Conservation (phyloP, 2,329 filamentous ascomycete genomes). For the Didymella keratinophila region DNA sequence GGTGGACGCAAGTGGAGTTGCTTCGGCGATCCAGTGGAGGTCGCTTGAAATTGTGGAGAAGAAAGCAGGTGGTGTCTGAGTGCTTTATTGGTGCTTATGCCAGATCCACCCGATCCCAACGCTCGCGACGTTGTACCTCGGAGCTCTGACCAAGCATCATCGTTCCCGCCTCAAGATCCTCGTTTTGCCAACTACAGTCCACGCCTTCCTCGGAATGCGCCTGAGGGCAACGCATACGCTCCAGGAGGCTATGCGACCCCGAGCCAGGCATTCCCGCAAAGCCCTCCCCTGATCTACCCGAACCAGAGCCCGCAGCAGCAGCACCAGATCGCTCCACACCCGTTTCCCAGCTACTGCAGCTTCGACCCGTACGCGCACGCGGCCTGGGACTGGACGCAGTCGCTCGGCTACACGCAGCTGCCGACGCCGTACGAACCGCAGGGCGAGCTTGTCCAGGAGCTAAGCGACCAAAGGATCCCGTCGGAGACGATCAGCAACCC, state of each 20-base stretch:
- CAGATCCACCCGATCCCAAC: conserved; percentile 35
- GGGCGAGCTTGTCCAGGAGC: conserved; percentile 54
- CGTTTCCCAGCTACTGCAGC: conserved; percentile 29
- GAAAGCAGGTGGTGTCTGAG: neutral
- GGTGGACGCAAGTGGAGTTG: conserved; percentile 2
- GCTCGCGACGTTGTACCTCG: conserved; percentile 24
- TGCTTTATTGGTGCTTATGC: conserved; percentile 35
- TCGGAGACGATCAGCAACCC: conserved; percentile 36
- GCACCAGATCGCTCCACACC: conserved; percentile 22
- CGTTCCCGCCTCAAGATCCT: conserved; percentile 23
- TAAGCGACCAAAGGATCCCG: neutral
- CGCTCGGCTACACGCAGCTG: conserved; percentile 46
- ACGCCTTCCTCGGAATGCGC: conserved; percentile 20
- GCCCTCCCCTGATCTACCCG: conserved; percentile 30
- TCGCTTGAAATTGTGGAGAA: conserved; percentile 27
- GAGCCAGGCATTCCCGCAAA: conserved; percentile 28
- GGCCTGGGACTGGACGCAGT: conserved; percentile 51
- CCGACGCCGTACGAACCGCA: conserved; percentile 54
- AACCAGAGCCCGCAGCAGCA: conserved; percentile 30
- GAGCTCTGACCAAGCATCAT: conserved; percentile 46
- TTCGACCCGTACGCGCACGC: conserved; percentile 37
- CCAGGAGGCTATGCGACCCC: conserved; percentile 25
- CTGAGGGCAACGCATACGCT: conserved; percentile 35
- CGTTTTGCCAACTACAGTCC: conserved; percentile 26
- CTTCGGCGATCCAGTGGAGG: conserved; percentile 11